phyloP scores from a whole-genome alignment of 2,329 filamentous ascomycete species.

The Thelonectria discophora region DNA sequence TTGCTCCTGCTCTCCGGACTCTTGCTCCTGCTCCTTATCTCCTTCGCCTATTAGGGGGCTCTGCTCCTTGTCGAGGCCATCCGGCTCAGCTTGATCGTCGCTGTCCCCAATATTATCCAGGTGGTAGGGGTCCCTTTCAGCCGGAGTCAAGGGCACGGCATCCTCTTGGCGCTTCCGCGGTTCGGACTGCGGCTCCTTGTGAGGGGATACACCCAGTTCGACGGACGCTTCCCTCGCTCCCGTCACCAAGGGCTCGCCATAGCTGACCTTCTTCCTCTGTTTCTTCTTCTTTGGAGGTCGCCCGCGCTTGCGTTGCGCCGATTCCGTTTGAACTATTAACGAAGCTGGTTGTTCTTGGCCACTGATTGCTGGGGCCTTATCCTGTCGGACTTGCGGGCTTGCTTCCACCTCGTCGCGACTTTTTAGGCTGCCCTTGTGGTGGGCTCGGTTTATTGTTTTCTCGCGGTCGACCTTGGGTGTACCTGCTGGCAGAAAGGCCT shows the following conservation, averaged over 20 bases:
- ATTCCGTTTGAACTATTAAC: neutral
- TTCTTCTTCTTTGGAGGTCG: conserved; percentile 7
- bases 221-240: conserved; percentile 18
- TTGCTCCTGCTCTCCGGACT: no score
- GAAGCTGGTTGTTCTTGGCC: neutral
- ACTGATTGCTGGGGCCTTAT: neutral
- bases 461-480: conserved; percentile 1
- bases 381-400: neutral
- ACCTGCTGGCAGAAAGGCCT: conserved; percentile 6
- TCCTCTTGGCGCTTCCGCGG: conserved; percentile 4
- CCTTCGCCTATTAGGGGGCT: no score
- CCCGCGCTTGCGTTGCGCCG: neutral
- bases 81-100: conserved; percentile 4
- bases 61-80: conserved; percentile 1
- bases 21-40: no score
- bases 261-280: conserved; percentile 27
- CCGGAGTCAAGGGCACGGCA: neutral
- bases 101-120: neutral
- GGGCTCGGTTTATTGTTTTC: conserved; percentile 4
- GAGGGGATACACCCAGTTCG: conserved; percentile 22
- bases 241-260: conserved; percentile 11
- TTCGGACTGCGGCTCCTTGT: neutral
- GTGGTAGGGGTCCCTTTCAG: neutral
- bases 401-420: neutral
- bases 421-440: neutral